Conservation (phyloP, 2,329 filamentous ascomycete genomes). For the Ophiognomonia clavigignenti-juglandacearum region DNA sequence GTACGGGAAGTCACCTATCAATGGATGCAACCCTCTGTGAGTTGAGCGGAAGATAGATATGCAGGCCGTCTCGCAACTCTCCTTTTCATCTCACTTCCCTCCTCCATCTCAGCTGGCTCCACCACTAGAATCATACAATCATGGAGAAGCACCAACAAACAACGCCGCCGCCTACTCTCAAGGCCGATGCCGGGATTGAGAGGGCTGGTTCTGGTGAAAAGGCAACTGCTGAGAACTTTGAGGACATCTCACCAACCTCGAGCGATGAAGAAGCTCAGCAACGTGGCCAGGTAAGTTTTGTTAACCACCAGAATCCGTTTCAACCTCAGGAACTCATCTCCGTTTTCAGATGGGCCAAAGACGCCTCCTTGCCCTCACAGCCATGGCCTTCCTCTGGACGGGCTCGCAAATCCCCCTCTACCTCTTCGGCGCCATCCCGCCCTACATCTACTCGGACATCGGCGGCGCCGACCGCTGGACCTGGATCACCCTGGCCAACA, state of each 20-base stretch:
- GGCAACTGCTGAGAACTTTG: constrained; percentile 4
- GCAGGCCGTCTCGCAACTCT: neutral
- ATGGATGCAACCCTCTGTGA: neutral
- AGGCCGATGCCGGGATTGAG: constrained; percentile 1
- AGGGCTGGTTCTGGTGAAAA: constrained; percentile 8
- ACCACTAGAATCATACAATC: neutral
- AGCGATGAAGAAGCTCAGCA: neutral
- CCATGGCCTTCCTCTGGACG: constrained; percentile 52
- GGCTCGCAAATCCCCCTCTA: constrained; percentile 55
- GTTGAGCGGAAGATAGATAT: neutral
- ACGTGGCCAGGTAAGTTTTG: neutral
- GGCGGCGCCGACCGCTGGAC: constrained; percentile 56
- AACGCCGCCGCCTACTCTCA: neutral
- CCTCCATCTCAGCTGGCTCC: neutral
- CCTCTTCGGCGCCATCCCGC: constrained; percentile 41
- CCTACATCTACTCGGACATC: constrained; percentile 54
- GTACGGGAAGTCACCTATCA: neutral
- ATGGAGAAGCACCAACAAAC: neutral
- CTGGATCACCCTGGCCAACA: constrained; percentile 53
- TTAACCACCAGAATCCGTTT: too few species aligned
- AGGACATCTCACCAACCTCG: neutral
- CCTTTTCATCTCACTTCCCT: neutral
- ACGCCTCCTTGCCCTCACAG: constrained; percentile 12
- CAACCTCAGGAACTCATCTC: too few species aligned
- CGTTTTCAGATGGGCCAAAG: constrained; percentile 11